Conservation (phyloP, 495 filamentous ascomycete species). For the Parmelia sp. region DNA sequence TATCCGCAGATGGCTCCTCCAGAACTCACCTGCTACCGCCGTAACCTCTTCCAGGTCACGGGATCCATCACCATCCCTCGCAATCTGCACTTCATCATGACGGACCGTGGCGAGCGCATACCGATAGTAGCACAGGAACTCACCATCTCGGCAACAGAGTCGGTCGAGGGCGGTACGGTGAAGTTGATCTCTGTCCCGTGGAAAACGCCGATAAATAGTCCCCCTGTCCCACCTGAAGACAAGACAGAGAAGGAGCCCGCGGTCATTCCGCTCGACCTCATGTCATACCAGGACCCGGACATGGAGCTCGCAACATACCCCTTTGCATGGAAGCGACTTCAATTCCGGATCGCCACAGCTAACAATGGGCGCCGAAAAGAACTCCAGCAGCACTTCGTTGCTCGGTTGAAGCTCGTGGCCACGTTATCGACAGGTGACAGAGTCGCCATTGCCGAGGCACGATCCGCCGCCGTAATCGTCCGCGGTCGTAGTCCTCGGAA, state of each 20-base stretch:
- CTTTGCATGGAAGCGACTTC: constrained; percentile 82
- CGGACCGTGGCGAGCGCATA: constrained; percentile 69
- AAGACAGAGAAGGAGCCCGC: constrained; percentile 61
- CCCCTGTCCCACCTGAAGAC: constrained; percentile 47
- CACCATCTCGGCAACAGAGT: constrained; percentile 79
- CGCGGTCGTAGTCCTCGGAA: constrained; percentile 73
- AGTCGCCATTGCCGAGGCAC: constrained; percentile 61
- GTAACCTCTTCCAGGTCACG: constrained; percentile 85
- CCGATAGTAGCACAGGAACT: constrained; percentile 70
- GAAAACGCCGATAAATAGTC: constrained; percentile 72
- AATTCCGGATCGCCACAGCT: constrained; percentile 88
- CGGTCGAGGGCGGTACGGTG: constrained; percentile 77
- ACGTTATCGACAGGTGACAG: constrained; percentile 64
- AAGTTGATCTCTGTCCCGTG: constrained; percentile 92
- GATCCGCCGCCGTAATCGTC: constrained; percentile 70
- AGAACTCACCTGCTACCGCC: constrained; percentile 85
- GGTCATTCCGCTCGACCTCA: constrained; percentile 64
- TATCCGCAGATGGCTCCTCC: constrained; percentile 62
- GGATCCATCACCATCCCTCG: constrained; percentile 74
- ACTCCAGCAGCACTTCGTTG: constrained; percentile 74
- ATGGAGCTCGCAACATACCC: constrained; percentile 73
- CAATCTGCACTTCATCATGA: constrained; percentile 63
- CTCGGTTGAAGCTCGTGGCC: constrained; percentile 66
- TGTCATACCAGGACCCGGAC: constrained; percentile 69
- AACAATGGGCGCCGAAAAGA: constrained; percentile 76